Conservation (phyloP, 2,329 filamentous ascomycete genomes). For the Apiospora kogelbergensis region DNA sequence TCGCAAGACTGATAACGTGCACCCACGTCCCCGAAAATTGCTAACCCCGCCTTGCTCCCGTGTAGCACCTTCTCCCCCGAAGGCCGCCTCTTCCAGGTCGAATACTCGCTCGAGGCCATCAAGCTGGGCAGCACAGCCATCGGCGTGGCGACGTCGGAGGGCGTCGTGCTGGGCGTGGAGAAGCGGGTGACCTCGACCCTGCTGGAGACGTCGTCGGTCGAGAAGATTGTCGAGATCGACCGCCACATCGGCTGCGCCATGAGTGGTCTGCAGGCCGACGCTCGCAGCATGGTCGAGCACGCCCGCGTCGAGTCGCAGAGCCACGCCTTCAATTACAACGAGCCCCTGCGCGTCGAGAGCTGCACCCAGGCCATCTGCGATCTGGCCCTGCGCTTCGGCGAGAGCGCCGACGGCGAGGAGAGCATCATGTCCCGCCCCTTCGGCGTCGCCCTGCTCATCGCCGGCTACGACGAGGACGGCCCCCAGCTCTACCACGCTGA, state of each 20-base stretch:
- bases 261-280: conserved; percentile 96
- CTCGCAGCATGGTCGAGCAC: conserved; percentile 96
- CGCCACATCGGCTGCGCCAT: conserved; percentile 98
- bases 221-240: conserved; percentile 99
- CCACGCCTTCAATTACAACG: conserved; percentile 97
- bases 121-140: conserved; percentile 98
- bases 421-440: conserved; percentile 98
- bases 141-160: conserved; percentile 92
- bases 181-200: conserved; percentile 98
- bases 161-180: conserved; percentile 95
- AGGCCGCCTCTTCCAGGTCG: conserved; percentile 99
- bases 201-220: conserved; percentile 94
- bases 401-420: conserved; percentile 96
- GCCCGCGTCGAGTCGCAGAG: conserved; percentile 96
- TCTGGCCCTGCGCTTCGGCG: conserved; percentile 90
- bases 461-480: conserved; percentile 95
- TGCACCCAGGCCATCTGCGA: conserved; percentile 99
- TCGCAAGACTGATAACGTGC: background rate
- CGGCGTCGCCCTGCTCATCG: conserved; percentile 93
- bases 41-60: conserved; percentile 6
- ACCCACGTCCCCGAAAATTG: conserved; percentile 18
- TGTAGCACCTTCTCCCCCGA: conserved; percentile 97
- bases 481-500: conserved; percentile 97
- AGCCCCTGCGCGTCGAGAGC: conserved; percentile 92
- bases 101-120: conserved; percentile 99